Evolutionary conservation across 2,329 filamentous ascomycete genomes (phyloP).

Genomic region (Fusarium acutatum): DNA sequence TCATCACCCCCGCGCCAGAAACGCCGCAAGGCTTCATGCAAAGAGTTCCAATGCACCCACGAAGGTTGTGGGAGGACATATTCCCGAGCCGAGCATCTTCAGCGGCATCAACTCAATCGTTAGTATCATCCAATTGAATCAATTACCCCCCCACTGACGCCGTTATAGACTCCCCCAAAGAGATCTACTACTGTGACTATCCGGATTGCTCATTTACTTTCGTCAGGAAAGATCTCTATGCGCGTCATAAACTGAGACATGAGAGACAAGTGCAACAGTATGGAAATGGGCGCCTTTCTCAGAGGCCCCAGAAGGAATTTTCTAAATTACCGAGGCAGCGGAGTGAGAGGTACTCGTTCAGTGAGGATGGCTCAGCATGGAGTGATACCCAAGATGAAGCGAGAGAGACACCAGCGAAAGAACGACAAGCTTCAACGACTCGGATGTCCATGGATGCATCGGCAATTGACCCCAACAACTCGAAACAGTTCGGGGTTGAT

Average conservation of each 20-base stretch:
- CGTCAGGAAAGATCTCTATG: conserved; percentile 42
- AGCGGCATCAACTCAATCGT: conserved; percentile 42
- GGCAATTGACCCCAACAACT: neutral
- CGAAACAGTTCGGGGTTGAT: neutral
- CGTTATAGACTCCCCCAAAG: conserved; percentile 40
- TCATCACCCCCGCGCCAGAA: conserved; percentile 43
- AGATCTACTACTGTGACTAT: conserved; percentile 44
- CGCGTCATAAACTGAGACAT: conserved; percentile 41
- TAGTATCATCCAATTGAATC: neutral
- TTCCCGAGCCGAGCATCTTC: conserved; percentile 41
- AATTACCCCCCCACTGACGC: conserved; percentile 15
- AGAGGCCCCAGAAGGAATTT: conserved; percentile 39
- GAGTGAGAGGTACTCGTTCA: conserved; percentile 38
- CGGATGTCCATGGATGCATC: conserved; percentile 18
- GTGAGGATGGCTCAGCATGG: conserved; percentile 41
- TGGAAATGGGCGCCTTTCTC: conserved; percentile 39
- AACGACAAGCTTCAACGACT: neutral
- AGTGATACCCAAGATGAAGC: conserved; percentile 42
- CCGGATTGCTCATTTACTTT: conserved; percentile 43
- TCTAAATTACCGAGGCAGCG: conserved; percentile 32
- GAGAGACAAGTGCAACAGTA: conserved; percentile 41
- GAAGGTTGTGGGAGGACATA: conserved; percentile 43
- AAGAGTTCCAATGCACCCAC: conserved; percentile 44
- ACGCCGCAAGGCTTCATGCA: conserved; percentile 44
- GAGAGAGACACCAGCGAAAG: conserved; percentile 31